Evolutionary conservation across 768 basidiomycete species (phyloP).

Genomic region (Psilocybe cubensis): DNA sequence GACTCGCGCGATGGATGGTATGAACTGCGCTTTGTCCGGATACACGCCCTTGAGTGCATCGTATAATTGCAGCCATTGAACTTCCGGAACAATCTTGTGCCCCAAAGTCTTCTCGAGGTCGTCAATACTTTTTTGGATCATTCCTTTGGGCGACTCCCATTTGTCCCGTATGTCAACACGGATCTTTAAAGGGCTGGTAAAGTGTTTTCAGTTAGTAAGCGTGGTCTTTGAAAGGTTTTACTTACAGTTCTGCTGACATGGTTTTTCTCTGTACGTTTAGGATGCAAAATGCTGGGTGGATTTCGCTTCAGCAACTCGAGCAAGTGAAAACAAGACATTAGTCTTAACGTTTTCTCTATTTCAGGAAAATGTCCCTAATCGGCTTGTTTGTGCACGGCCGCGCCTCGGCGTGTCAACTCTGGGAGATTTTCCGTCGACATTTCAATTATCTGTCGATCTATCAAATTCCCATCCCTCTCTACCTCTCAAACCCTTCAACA

Average conservation of each 20-base stretch:
- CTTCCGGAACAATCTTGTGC: conserved; percentile 33
- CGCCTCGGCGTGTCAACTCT: not conserved
- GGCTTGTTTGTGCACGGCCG: not conserved
- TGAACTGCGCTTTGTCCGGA: conserved; percentile 34
- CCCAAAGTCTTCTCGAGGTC: conserved; percentile 34
- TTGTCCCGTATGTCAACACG: conserved; percentile 40
- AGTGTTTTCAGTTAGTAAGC: not conserved
- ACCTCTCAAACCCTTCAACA: not conserved
- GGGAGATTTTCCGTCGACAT: not conserved
- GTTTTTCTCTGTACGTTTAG: not conserved
- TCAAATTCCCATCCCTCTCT: not conserved
- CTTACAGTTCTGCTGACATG: conserved; percentile 20
- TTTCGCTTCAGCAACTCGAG: not conserved
- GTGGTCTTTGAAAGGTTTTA: not conserved
- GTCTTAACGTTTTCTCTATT: not conserved
- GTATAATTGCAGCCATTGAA: conserved; percentile 38
- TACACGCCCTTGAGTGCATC: conserved; percentile 31
- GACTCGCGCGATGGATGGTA: conserved; percentile 35
- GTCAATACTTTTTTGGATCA: conserved; percentile 28
- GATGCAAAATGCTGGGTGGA: not conserved
- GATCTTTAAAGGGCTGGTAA: conserved; percentile 38
- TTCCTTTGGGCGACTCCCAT: conserved; percentile 35
- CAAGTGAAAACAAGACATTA: not conserved
- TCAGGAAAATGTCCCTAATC: not conserved
- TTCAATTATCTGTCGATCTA: conserved; percentile 3